A percentile compares a stretch with the other conserved stretches of the same genome.
Conservation (phyloP, 192 early-diverging fungal genomes). For the Polychytrium aggregatum region DNA sequence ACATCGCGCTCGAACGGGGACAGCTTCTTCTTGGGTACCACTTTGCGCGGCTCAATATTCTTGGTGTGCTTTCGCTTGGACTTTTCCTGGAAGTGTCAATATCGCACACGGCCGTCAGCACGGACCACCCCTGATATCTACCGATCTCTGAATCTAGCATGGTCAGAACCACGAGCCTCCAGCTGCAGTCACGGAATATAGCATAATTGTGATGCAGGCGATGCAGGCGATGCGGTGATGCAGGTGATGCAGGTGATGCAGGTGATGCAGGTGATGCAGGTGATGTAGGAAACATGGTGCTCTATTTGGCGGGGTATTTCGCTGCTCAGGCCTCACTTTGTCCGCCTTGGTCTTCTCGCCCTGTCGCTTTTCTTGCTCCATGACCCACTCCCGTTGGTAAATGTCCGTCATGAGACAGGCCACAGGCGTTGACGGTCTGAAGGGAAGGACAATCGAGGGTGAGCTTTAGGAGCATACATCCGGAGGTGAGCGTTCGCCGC, state of each 20-base stretch:
- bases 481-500: too few relatives aligned
- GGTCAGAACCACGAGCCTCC: too few relatives aligned
- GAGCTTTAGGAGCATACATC: too few relatives aligned
- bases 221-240: too few relatives aligned
- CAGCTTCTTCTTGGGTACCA: constrained; percentile 3
- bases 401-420: constrained; percentile 42
- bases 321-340: constrained; percentile 1
- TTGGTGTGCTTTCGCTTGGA: constrained; percentile 7
- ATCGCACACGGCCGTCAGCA: too few relatives aligned
- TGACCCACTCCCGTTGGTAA: constrained; percentile 40
- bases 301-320: neutral
- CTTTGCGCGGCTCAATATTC: constrained; percentile 2
- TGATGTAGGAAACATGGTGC: neutral
- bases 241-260: too few relatives aligned
- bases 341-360: constrained; percentile 9
- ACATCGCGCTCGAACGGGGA: constrained; percentile 21
- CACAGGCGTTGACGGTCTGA: constrained; percentile 45
- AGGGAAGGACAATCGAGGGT: neutral
- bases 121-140: too few relatives aligned
- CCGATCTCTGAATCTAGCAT: too few relatives aligned
- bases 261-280: neutral
- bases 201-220: too few relatives aligned
- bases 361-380: constrained; percentile 10
- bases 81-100: neutral
- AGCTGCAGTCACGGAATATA: too few relatives aligned